A percentile compares a stretch with the other conserved stretches of the same genome.
phyloP scores from a whole-genome alignment of 371 early-diverging fungal genomes.

The Actinomortierella wolfii region DNA sequence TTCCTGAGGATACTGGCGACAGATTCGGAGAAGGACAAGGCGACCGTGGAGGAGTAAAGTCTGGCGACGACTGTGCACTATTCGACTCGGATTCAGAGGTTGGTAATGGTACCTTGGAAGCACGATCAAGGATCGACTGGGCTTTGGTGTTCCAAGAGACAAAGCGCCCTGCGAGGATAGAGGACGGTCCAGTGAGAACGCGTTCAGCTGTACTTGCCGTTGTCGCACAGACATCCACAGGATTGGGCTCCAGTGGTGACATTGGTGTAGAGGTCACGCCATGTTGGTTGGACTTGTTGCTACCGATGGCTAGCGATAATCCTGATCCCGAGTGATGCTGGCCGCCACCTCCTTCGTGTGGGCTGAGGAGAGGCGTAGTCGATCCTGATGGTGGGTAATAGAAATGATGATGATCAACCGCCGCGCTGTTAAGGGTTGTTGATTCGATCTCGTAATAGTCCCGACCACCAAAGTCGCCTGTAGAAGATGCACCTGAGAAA shows the following conservation, averaged over 20 bases:
- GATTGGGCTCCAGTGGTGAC: constrained; percentile 13
- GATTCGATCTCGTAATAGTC: constrained; percentile 46
- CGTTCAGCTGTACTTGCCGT: constrained; percentile 10
- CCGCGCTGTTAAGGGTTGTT: constrained; percentile 36
- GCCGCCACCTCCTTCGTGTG: constrained; percentile 5
- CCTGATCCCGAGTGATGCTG: no score
- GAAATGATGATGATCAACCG: background rate
- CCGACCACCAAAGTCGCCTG: constrained; percentile 19
- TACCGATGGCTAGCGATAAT: no score
- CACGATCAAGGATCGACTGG: constrained; percentile 41
- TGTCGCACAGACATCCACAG: no score
- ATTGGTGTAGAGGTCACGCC: background rate
- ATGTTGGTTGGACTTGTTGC: no score
- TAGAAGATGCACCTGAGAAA: constrained; percentile 33
- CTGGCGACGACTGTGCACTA: constrained; percentile 8
- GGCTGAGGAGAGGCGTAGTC: constrained; percentile 33
- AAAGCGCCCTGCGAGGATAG: constrained; percentile 26
- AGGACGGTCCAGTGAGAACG: constrained; percentile 37
- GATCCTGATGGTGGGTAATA: constrained; percentile 28
- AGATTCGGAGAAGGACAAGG: constrained; percentile 27
- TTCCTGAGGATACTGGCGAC: constrained; percentile 33
- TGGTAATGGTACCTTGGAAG: constrained; percentile 5
- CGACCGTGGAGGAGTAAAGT: constrained; percentile 9
- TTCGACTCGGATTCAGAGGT: no score
- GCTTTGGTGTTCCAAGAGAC: constrained; percentile 47